phyloP scores from a whole-genome alignment of 495 filamentous ascomycete genomes.

The Penicillium canariense region DNA sequence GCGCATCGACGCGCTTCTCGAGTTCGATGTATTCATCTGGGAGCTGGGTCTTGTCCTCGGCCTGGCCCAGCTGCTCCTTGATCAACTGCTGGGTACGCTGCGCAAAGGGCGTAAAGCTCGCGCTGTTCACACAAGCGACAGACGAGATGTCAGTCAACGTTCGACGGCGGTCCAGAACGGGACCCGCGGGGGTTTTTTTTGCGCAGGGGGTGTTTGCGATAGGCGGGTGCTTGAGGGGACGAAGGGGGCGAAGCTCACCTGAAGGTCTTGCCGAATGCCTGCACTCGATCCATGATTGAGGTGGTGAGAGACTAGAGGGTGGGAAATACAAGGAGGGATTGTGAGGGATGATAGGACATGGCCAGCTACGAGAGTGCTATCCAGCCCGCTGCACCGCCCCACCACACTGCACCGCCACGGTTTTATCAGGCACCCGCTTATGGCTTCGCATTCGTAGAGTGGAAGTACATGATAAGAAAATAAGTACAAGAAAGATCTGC shows the following conservation, averaged over 20 bases:
- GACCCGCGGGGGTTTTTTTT: background rate
- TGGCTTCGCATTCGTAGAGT: background rate
- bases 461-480: background rate
- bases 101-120: constrained; percentile 83
- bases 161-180: constrained; percentile 11
- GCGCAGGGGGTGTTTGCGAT: background rate
- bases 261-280: constrained; percentile 74
- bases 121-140: constrained; percentile 38
- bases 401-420: constrained; percentile 32
- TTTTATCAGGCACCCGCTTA: constrained; percentile 12
- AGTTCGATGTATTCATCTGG: constrained; percentile 97
- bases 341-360: constrained; percentile 12
- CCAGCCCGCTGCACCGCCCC: constrained; percentile 26
- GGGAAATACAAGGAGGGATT: background rate
- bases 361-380: constrained; percentile 17
- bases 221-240: constrained; percentile 1
- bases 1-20: constrained; percentile 96
- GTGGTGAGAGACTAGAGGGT: constrained; percentile 2
- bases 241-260: constrained; percentile 44
- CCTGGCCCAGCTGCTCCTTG: constrained; percentile 94
- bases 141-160: constrained; percentile 29
- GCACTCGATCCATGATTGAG: constrained; percentile 63
- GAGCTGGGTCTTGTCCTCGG: constrained; percentile 95
- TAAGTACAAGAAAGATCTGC: background rate
- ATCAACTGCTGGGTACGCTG: constrained; percentile 93